Base-by-base conservation (phyloP, 768 basidiomycete genomes). In the Termitomyces sp. region DNA sequence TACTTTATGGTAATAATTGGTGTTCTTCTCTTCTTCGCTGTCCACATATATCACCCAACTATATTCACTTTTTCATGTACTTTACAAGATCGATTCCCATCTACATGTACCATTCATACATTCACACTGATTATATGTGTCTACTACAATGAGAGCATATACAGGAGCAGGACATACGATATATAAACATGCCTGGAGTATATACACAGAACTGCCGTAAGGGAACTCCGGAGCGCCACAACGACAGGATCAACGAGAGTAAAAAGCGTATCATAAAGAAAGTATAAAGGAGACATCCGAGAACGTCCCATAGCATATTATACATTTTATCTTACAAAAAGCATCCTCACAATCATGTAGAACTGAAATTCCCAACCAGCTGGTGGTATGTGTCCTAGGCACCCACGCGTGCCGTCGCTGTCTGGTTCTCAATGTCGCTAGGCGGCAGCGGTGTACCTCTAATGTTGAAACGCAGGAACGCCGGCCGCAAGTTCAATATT, bases 401-500 rank as follows among this genome's bases (percentile, higher is more conserved):
- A 53, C 62, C 65, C 18, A 66, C 65, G 9, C 66, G 59, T 6
- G 60, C 57, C 29, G 63, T 60, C 3, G 57, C 65, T 39, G 60
- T 63, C 62, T 74, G 72, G 45, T 63, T 74, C 61, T 74, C 73
- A 18, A 73, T 63, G 51, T 73, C 73, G 10, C 20, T n/a, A 20
- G 63, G 55, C 26, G 63, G 55, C 29, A 62, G 56, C 36, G 63
- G 56, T 37, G 56, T 15, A 6, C 31, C 42, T 31, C 53, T 61
- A 31, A 69, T 65, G 44, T 56, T 65, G 26, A 66, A 48, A 28
- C 65, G 56, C 26, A 66, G 45, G 34, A 66, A 62, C 10, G 59
- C 51, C 2, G 63, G 61, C n/a, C 54, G 57, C 42, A 64, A 62
- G 22, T 44, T 51, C 53, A 55, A 58, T n/a, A 48, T 52, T 18